phyloP scores from a whole-genome alignment of 345 rosid genomes.

The Eucalyptus regnans region DNA sequence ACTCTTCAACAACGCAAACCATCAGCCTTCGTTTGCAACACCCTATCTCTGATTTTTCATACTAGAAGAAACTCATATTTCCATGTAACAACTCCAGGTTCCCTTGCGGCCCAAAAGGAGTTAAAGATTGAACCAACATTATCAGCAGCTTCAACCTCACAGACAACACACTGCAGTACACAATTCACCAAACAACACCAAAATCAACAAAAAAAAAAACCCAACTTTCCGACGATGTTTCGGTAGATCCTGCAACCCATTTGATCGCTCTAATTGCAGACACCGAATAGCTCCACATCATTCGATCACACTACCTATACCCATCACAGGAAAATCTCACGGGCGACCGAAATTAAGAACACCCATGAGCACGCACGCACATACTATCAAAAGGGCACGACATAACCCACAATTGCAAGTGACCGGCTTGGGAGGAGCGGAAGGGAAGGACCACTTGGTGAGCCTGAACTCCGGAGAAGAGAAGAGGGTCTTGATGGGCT shows the following conservation, averaged over 20 bases:
- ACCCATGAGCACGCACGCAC: neutral
- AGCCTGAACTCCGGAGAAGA: conserved; percentile 38
- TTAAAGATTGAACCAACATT: neutral
- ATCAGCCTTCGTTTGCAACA: neutral
- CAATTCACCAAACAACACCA: neutral
- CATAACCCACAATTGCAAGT: conserved; percentile 53
- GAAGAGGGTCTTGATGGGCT: conserved; percentile 64
- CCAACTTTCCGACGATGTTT: neutral
- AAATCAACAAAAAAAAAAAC: neutral
- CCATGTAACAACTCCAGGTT: neutral
- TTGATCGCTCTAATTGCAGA: neutral
- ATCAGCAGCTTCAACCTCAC: neutral
- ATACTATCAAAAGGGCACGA: neutral
- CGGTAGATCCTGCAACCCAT: neutral
- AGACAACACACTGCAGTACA: neutral
- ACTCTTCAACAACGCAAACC: neutral
- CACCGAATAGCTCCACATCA: neutral
- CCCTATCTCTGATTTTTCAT: neutral
- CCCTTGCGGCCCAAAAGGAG: neutral
- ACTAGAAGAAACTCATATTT: neutral
- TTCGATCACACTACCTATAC: neutral
- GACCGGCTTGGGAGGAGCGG: conserved; percentile 63
- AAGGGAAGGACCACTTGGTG: conserved; percentile 80
- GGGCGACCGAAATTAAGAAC: neutral
- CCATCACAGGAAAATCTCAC: neutral